A percentile compares a stretch with the other conserved stretches of the same genome.
Evolutionary conservation across 2,329 filamentous ascomycete genomes (phyloP).

Genomic region (Neofusicoccum sp.): DNA sequence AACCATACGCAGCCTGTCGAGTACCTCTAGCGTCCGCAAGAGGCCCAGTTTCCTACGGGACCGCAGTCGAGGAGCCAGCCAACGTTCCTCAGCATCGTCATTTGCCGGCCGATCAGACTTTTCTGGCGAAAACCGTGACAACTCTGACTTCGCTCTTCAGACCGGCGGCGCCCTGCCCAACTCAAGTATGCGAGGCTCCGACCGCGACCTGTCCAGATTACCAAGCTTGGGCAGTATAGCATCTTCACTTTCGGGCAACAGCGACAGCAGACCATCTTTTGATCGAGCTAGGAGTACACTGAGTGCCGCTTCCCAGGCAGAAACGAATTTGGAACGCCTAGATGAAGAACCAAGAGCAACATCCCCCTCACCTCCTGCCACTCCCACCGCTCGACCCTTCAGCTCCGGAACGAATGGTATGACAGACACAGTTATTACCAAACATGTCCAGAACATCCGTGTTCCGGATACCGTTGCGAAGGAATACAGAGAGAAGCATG

Average conservation of each 20-base stretch:
- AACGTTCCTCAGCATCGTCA: slow-evolving; percentile 62
- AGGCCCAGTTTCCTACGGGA: slow-evolving; percentile 60
- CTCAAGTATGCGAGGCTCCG: slow-evolving; percentile 49
- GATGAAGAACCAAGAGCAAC: slow-evolving; percentile 59
- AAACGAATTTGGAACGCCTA: slow-evolving; percentile 56
- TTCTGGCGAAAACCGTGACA: slow-evolving; percentile 66
- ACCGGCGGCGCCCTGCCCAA: slow-evolving; percentile 73
- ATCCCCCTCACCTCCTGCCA: slow-evolving; percentile 60
- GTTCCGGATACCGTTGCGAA: slow-evolving; percentile 86
- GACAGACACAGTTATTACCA: slow-evolving; percentile 85
- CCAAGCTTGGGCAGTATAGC: slow-evolving; percentile 89
- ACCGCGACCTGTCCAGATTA: slow-evolving; percentile 65
- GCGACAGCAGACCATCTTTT: slow-evolving; percentile 46
- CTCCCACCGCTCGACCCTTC: slow-evolving; percentile 62
- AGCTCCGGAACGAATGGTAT: slow-evolving; percentile 59
- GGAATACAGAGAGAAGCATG: slow-evolving; percentile 78
- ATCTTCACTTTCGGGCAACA: slow-evolving; percentile 66
- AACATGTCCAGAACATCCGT: slow-evolving; percentile 86
- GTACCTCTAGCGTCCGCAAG: slow-evolving; percentile 31
- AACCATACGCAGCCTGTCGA: background rate
- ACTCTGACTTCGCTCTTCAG: slow-evolving; percentile 78
- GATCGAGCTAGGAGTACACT: slow-evolving; percentile 47
- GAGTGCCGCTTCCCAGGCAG: slow-evolving; percentile 41
- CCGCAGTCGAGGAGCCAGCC: slow-evolving; percentile 52
- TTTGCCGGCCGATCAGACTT: slow-evolving; percentile 55